phyloP scores from a whole-genome alignment of 202 grass and related monocot species.

The Zizania palustris region DNA sequence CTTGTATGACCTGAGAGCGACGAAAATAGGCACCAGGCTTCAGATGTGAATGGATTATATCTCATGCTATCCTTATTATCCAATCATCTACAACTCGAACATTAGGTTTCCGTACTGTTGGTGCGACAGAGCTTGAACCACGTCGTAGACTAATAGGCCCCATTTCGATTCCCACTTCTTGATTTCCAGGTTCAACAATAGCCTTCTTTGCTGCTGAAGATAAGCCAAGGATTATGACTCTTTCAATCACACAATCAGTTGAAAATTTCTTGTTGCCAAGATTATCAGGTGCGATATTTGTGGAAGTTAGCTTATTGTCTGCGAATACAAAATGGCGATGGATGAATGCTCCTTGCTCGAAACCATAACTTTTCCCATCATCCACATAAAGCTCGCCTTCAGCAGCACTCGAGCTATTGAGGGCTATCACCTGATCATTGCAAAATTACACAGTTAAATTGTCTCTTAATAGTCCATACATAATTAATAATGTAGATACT shows the following conservation, averaged over 20 bases:
- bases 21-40: constrained; percentile 39
- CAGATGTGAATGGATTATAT: constrained; percentile 31
- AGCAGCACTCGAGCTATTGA: constrained; percentile 75
- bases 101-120: constrained; percentile 78
- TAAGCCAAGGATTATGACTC: constrained; percentile 80
- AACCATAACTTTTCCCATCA: constrained; percentile 90
- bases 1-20: constrained; percentile 34
- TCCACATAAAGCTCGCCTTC: constrained; percentile 95
- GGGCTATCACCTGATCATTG: constrained; percentile 75
- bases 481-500: not conserved
- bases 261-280: constrained; percentile 65
- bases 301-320: constrained; percentile 72
- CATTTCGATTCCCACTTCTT: constrained; percentile 62
- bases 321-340: constrained; percentile 82
- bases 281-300: constrained; percentile 49
- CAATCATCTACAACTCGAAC: constrained; percentile 72
- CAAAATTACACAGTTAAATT: constrained; percentile 28
- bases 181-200: constrained; percentile 72
- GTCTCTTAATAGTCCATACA: constrained; percentile 9
- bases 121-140: constrained; percentile 54
- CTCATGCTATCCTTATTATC: constrained; percentile 62
- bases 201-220: constrained; percentile 72
- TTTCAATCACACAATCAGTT: constrained; percentile 70
- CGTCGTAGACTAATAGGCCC: constrained; percentile 71
- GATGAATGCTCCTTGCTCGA: constrained; percentile 82